Conservation (phyloP, 1,139 yeast species). For the Geotrichum australiense region DNA sequence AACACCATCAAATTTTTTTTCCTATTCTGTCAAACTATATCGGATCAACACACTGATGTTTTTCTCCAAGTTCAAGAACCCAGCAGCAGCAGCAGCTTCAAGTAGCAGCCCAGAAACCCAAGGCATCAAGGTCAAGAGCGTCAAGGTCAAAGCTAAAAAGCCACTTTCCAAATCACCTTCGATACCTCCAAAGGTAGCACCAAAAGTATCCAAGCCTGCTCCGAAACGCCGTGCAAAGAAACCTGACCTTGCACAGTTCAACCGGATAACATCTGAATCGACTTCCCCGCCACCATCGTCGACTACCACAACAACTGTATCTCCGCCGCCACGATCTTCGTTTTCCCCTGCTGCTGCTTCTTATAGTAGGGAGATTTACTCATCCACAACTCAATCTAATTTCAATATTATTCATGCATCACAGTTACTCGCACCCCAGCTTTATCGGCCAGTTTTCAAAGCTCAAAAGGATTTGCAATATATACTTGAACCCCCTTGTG, state of each 20-base stretch:
- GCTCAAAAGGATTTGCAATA: conserved; percentile 11
- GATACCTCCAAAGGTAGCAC: not conserved
- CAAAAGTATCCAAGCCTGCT: not conserved
- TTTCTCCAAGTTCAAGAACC: conserved; percentile 8
- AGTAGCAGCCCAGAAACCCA: not conserved
- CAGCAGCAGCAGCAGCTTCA: not conserved
- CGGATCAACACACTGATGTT: no score
- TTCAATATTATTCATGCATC: conserved; percentile 12
- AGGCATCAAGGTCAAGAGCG: conserved; percentile 7
- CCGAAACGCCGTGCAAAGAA: conserved; percentile 7
- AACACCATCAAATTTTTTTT: not conserved
- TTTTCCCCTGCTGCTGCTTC: not conserved
- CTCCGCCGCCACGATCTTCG: not conserved
- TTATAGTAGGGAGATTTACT: conserved; percentile 7
- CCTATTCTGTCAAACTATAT: not conserved
- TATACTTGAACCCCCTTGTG: conserved; percentile 15
- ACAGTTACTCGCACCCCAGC: conserved; percentile 2
- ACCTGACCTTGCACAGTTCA: conserved; percentile 14
- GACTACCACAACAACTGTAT: not conserved
- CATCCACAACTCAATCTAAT: conserved; percentile 2
- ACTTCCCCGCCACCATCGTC: not conserved
- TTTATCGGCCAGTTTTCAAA: conserved; percentile 16
- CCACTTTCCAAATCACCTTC: not conserved
- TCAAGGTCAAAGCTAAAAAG: conserved; percentile 11
- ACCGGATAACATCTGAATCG: conserved; percentile 2